Evolutionary conservation across 2,329 filamentous ascomycete genomes (phyloP).

Genomic region (Claviceps quebecensis): DNA sequence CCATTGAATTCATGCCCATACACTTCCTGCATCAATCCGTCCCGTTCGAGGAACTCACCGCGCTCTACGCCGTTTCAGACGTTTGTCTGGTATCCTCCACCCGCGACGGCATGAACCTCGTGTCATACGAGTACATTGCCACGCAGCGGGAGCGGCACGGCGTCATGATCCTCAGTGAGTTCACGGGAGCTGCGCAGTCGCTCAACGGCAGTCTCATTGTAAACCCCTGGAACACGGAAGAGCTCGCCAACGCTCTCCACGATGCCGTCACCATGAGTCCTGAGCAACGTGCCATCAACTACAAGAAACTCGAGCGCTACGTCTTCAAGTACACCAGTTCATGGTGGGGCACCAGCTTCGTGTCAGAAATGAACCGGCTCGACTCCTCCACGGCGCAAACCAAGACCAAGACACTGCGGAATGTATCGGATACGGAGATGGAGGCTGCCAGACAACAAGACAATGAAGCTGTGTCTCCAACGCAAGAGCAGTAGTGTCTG

Average conservation of each 20-base stretch:
- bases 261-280: conserved; percentile 94
- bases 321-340: conserved; percentile 96
- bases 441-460: conserved; percentile 8
- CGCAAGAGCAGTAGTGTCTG: neutral
- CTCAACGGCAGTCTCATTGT: conserved; percentile 88
- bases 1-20: conserved; percentile 96
- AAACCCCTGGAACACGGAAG: conserved; percentile 97
- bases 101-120: conserved; percentile 97
- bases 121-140: conserved; percentile 96
- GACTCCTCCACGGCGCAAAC: conserved; percentile 23
- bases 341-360: conserved; percentile 93
- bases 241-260: conserved; percentile 83
- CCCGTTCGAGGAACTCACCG: conserved; percentile 85
- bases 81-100: conserved; percentile 87
- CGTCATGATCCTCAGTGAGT: conserved; percentile 89
- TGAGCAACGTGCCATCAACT: conserved; percentile 76
- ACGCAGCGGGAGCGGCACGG: conserved; percentile 83
- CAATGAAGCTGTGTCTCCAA: conserved; percentile 4
- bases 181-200: conserved; percentile 88
- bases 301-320: conserved; percentile 83
- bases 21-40: conserved; percentile 97
- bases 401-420: conserved; percentile 29
- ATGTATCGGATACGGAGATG: conserved; percentile 26
- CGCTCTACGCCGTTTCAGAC: conserved; percentile 83
- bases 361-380: conserved; percentile 59